Base-by-base conservation (phyloP, 2,329 filamentous ascomycete genomes). In the Ophiosphaerella korrae region DNA sequence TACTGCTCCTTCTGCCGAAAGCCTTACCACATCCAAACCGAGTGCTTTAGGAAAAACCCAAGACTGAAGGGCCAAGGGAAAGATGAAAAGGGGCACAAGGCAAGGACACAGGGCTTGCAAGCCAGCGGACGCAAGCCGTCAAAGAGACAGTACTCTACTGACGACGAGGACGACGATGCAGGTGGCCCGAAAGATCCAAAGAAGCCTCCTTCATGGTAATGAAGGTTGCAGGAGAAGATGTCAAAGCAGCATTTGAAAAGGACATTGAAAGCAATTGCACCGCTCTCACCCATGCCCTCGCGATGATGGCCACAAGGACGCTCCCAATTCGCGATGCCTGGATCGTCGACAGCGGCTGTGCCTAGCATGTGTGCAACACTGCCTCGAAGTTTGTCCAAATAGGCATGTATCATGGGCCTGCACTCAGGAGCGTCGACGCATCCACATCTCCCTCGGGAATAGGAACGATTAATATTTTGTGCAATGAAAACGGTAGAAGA, bases 301-400 rank as follows among this genome's bases (percentile, higher is more conserved):
- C 34, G 36, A 50, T 53, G 32, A 53, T 50, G 35, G 46, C 46
- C 21, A 50, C 41, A 32, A 53, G 32, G 34, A 53, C 32, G 21
- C 50, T 53, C 12, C 50, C 35, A 12, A 53, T 53, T 9, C 46
- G 46, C 29, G 41, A 53, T 33, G 35, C 45, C 36, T 53, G 32
- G 50, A 53, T 53, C 18, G 29, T 50, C 24, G 35, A 53, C 34
- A 46, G 48, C 34, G 42, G 48, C 18, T 45, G 42, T 40, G 42
- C 42, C n/a, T 29, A 50, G 23, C 35, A 50, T 21, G 35, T 50
- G 8, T 50, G 24, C 24, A 50, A 50, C 31, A 46, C 39, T 37
- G n/a, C 23, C 26, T 50, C 35, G 16, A 50, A 35, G 35, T 46
- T 50, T 36, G 16, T 50, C 7, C 26, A 45, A 13, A 50, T 40